These are phyloP conservation scores for Serendipita indica DNA, from an alignment of 768 basidiomycete species.

Conservation along the genomic window DNA sequence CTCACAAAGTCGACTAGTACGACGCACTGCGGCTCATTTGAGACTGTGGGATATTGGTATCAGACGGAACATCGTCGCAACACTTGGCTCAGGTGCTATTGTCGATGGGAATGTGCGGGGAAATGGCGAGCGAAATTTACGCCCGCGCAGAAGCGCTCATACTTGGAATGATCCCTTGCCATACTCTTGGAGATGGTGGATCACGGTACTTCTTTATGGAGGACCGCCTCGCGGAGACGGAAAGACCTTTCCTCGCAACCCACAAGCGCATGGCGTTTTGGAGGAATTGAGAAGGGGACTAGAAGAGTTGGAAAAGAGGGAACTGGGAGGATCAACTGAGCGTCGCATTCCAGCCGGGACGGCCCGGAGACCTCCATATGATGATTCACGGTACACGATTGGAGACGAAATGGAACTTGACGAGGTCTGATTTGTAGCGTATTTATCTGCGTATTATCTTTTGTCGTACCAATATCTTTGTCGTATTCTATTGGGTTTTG, in stretches of 20 bases:
- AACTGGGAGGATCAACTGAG: neutral
- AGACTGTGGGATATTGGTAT: slow-evolving; percentile 62
- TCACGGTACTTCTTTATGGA: slow-evolving; percentile 11
- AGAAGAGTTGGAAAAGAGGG: slow-evolving; percentile 35
- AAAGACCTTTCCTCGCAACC: slow-evolving; percentile 49
- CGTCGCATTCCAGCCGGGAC: neutral
- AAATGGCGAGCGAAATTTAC: slow-evolving; percentile 36
- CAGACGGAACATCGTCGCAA: slow-evolving; percentile 34
- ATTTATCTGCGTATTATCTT: too few relatives aligned
- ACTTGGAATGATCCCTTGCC: neutral
- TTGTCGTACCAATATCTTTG: too few relatives aligned
- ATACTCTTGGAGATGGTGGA: neutral
- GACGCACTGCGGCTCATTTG: slow-evolving; percentile 43
- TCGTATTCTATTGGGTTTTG: too few relatives aligned
- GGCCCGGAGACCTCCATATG: neutral
- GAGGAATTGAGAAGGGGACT: slow-evolving; percentile 49
- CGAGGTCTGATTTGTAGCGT: neutral
- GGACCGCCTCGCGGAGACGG: slow-evolving; percentile 47
- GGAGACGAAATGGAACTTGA: slow-evolving; percentile 1
- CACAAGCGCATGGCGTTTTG: slow-evolving; percentile 49
- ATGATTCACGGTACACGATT: neutral
- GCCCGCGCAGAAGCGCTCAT: neutral
- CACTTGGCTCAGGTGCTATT: slow-evolving; percentile 14
- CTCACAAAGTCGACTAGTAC: slow-evolving; percentile 48
- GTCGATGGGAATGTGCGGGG: slow-evolving; percentile 39